phyloP scores from a whole-genome alignment of 1,284 basidiomycete species.

The Heterobasidion occidentale region DNA sequence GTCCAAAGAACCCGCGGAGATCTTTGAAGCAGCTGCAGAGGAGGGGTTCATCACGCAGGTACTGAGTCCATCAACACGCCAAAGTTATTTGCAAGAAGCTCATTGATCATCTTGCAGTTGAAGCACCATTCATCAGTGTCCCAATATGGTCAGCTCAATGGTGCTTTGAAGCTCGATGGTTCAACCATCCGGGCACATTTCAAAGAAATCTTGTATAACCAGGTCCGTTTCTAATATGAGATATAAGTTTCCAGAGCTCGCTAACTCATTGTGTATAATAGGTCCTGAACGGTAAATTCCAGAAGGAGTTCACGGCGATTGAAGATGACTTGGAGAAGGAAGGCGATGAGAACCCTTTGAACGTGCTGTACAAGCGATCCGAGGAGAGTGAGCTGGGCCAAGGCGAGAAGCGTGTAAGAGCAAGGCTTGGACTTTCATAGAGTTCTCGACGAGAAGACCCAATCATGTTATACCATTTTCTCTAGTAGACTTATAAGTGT shows the following conservation, averaged over 20 bases:
- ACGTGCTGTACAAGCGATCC: conserved; percentile 41
- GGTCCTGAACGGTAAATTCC: conserved; percentile 57
- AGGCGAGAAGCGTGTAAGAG: conserved; percentile 52
- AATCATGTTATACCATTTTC: not conserved
- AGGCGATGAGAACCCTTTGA: conserved; percentile 46
- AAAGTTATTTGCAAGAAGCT: conserved; percentile 8
- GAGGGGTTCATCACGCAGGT: conserved; percentile 55
- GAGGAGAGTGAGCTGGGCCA: conserved; percentile 47
- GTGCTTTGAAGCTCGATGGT: conserved; percentile 49
- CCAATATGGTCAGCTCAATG: conserved; percentile 54
- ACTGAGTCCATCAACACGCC: not conserved
- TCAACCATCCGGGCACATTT: conserved; percentile 40
- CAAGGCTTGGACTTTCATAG: conserved; percentile 35
- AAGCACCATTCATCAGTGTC: conserved; percentile 57
- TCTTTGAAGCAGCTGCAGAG: conserved; percentile 60
- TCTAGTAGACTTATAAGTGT: not conserved
- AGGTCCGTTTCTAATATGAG: conserved; percentile 22
- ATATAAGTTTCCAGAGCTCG: not conserved
- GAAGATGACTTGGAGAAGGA: conserved; percentile 54
- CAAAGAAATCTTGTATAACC: conserved; percentile 50
- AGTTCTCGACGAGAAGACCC: not conserved
- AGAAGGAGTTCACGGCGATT: conserved; percentile 45
- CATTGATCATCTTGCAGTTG: conserved; percentile 26
- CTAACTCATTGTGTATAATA: conserved; percentile 13
- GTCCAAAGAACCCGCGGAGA: conserved; percentile 67